These are phyloP conservation scores for Chlorella variabilis DNA, from an alignment of 163 green algal species.

Conservation along the genomic window DNA sequence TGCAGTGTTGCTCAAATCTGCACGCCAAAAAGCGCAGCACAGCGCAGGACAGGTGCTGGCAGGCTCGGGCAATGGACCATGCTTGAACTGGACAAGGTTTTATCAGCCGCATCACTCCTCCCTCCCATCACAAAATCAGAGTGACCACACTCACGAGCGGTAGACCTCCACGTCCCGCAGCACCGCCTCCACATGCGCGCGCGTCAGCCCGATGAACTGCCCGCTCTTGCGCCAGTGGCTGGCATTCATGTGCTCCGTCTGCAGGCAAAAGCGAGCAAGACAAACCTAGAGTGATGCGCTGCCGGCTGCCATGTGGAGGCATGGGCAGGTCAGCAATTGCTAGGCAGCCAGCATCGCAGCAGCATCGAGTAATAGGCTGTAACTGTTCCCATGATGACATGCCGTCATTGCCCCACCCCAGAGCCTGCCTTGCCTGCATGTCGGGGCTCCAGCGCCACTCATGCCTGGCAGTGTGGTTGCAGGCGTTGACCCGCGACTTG, in stretches of 20 bases:
- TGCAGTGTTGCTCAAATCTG: conserved; percentile 58
- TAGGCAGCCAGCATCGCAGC: too few relatives aligned
- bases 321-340: too few relatives aligned
- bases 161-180: conserved; percentile 49
- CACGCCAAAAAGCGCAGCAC: conserved; percentile 35
- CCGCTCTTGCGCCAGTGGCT: conserved; percentile 69
- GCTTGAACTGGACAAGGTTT: too few relatives aligned
- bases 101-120: too few relatives aligned
- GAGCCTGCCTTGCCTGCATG: conserved; percentile 25
- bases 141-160: conserved; percentile 65
- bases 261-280: neutral
- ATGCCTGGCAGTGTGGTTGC: conserved; percentile 16
- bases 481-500: conserved; percentile 59
- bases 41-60: too few relatives aligned
- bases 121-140: conserved; percentile 50
- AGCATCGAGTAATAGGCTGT: too few relatives aligned
- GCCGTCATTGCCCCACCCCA: too few relatives aligned
- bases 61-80: too few relatives aligned
- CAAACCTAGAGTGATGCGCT: too few relatives aligned
- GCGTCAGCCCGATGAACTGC: conserved; percentile 75
- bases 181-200: conserved; percentile 64
- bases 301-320: too few relatives aligned
- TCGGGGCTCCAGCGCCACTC: conserved; percentile 28
- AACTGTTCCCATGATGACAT: too few relatives aligned
- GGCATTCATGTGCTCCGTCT: conserved; percentile 31